Evolutionary conservation across 1,139 yeast species (phyloP).

Genomic region (Debaryomycetaceae sp.): DNA sequence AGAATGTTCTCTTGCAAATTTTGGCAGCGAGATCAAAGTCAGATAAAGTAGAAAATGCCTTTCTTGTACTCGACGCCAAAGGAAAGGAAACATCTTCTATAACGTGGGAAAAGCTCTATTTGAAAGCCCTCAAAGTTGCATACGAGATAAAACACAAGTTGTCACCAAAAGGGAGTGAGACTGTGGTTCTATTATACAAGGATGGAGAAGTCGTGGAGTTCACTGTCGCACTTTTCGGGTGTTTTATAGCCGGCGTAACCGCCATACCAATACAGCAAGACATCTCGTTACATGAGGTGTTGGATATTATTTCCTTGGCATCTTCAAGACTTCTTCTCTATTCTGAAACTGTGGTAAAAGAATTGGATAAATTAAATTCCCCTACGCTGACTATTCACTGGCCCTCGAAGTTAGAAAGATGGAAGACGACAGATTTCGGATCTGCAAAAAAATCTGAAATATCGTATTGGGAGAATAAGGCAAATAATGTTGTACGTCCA

Average conservation of each 20-base stretch:
- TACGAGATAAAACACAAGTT: slow-evolving; percentile 75
- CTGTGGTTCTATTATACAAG: slow-evolving; percentile 80
- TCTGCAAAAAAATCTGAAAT: slow-evolving; percentile 47
- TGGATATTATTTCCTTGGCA: slow-evolving; percentile 69
- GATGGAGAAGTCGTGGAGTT: slow-evolving; percentile 84
- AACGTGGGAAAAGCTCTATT: slow-evolving; percentile 86
- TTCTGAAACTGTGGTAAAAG: slow-evolving; percentile 74
- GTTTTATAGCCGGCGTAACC: slow-evolving; percentile 89
- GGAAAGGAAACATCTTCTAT: slow-evolving; percentile 79
- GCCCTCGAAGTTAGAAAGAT: slow-evolving; percentile 52
- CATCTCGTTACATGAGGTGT: slow-evolving; percentile 61
- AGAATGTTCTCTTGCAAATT: slow-evolving; percentile 67
- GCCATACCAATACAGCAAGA: slow-evolving; percentile 91
- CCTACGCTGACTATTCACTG: slow-evolving; percentile 31
- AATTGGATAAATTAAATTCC: slow-evolving; percentile 56
- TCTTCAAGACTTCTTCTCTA: slow-evolving; percentile 76
- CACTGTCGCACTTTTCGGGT: slow-evolving; percentile 81
- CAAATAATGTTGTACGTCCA: slow-evolving; percentile 16
- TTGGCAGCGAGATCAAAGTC: slow-evolving; percentile 67
- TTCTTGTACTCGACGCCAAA: slow-evolving; percentile 65
- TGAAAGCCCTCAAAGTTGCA: slow-evolving; percentile 84
- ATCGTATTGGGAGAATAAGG: slow-evolving; percentile 25
- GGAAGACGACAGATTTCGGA: slow-evolving; percentile 91
- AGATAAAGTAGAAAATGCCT: slow-evolving; percentile 67
- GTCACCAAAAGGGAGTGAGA: slow-evolving; percentile 71